phyloP scores from a whole-genome alignment of 345 rosid genomes.

The Carallia brachiata region DNA sequence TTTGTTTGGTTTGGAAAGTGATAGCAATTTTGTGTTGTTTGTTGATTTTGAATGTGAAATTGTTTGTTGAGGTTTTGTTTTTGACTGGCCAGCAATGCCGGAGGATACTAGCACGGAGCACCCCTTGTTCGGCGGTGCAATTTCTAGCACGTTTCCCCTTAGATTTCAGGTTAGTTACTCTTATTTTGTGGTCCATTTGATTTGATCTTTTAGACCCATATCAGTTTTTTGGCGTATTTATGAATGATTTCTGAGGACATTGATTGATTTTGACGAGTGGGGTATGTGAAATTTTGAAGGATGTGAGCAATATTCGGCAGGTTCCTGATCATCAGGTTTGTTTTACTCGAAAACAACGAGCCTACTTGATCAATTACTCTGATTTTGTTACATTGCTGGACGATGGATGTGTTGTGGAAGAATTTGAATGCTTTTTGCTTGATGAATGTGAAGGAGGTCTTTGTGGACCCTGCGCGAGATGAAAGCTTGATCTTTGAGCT shows the following conservation, averaged over 20 bases:
- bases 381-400: background rate
- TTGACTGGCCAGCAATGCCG: constrained; percentile 29
- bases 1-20: background rate
- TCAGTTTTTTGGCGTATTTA: background rate
- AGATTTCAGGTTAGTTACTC: constrained; percentile 51
- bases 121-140: constrained; percentile 65
- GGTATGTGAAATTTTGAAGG: constrained; percentile 30
- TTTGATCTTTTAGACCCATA: background rate
- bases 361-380: too few relatives aligned
- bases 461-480: constrained; percentile 73
- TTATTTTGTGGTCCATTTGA: background rate
- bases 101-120: constrained; percentile 35
- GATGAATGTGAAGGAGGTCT: constrained; percentile 53
- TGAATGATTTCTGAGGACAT: background rate
- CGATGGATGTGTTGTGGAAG: background rate
- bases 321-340: constrained; percentile 79
- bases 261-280: background rate
- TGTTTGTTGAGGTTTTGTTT: background rate
- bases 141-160: constrained; percentile 43
- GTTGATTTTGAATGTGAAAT: background rate
- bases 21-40: background rate
- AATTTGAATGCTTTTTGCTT: constrained; percentile 5
- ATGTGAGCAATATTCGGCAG: constrained; percentile 65
- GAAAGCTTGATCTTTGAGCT: constrained; percentile 88
- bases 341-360: background rate